Percentiles rank a stretch among this genome's conserved stretches.
phyloP scores from a whole-genome alignment of 768 basidiomycete species.

The Omphalotus guepiniiformis region DNA sequence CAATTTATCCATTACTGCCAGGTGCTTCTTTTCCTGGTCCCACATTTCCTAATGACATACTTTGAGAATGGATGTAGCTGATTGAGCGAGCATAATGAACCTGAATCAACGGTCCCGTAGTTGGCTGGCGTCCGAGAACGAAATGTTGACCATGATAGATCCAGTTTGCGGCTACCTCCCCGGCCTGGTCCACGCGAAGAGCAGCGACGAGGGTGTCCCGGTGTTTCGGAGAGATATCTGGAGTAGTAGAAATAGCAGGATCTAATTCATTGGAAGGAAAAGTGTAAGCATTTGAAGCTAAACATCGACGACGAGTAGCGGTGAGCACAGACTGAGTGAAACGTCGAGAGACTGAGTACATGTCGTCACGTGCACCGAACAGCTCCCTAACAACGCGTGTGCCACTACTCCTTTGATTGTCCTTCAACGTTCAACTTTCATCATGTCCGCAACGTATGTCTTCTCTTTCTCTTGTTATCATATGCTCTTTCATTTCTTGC shows the following conservation, averaged over 20 bases:
- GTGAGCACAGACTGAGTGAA: neutral
- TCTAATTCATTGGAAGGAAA: conserved; percentile 30
- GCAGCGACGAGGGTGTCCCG: conserved; percentile 55
- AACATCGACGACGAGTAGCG: conserved; percentile 1
- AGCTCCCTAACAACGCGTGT: neutral
- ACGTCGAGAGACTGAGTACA: conserved; percentile 3
- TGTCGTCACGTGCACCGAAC: neutral
- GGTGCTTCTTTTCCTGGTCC: conserved; percentile 92
- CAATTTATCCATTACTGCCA: conserved; percentile 80
- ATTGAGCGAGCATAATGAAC: conserved; percentile 29
- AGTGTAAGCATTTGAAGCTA: conserved; percentile 47
- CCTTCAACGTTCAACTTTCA: conserved; percentile 9
- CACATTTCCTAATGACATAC: conserved; percentile 79
- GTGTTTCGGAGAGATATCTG: conserved; percentile 49
- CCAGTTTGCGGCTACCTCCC: conserved; percentile 93
- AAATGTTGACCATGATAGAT: conserved; percentile 89
- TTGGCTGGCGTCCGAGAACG: conserved; percentile 58
- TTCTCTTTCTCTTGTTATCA: neutral
- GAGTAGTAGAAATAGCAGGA: conserved; percentile 50
- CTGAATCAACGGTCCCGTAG: conserved; percentile 65
- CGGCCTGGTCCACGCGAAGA: conserved; percentile 91
- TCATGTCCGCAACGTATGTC: conserved; percentile 41
- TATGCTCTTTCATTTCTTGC: neutral
- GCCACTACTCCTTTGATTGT: neutral
- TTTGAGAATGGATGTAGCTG: neutral